These are phyloP conservation scores for Umbelopsis ramanniana DNA, from an alignment of 192 early-diverging fungal species.

Conservation along the genomic window DNA sequence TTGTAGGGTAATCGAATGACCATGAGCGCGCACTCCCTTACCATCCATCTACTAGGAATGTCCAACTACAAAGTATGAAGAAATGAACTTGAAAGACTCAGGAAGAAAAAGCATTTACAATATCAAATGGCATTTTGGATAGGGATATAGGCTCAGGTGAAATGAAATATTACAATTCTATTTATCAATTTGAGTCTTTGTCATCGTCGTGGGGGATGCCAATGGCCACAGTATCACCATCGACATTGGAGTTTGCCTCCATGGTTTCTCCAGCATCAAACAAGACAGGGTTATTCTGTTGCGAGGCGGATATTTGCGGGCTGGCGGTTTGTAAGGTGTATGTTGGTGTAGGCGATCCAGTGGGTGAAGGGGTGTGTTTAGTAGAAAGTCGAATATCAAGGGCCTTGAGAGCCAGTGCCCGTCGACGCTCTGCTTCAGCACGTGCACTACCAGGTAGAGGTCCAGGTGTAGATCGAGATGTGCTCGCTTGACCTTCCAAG, in stretches of 20 bases:
- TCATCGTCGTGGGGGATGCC: not conserved
- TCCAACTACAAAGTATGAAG: too few relatives aligned
- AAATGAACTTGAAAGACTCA: not conserved
- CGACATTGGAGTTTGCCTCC: not conserved
- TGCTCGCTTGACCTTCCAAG: conserved; percentile 44
- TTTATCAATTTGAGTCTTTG: not conserved
- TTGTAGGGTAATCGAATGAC: too few relatives aligned
- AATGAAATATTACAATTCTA: not conserved
- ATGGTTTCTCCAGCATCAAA: conserved; percentile 17
- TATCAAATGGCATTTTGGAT: not conserved
- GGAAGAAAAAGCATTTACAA: not conserved
- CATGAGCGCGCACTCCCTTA: too few relatives aligned
- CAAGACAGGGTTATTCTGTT: not conserved
- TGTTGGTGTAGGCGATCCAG: not conserved
- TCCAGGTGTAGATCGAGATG: conserved; percentile 31
- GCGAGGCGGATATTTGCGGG: not conserved
- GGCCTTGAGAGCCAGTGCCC: conserved; percentile 68
- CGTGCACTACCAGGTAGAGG: conserved; percentile 54
- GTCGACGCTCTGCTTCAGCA: conserved; percentile 70
- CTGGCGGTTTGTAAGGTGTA: not conserved
- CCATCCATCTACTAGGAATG: too few relatives aligned
- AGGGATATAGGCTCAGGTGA: not conserved
- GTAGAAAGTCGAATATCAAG: conserved; percentile 62
- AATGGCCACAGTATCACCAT: conserved; percentile 2
- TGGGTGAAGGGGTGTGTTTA: conserved; percentile 9